These are phyloP conservation scores for Ophiorrhiza pumila DNA, from an alignment of 257 asterid genomes.

Conservation along the genomic window DNA sequence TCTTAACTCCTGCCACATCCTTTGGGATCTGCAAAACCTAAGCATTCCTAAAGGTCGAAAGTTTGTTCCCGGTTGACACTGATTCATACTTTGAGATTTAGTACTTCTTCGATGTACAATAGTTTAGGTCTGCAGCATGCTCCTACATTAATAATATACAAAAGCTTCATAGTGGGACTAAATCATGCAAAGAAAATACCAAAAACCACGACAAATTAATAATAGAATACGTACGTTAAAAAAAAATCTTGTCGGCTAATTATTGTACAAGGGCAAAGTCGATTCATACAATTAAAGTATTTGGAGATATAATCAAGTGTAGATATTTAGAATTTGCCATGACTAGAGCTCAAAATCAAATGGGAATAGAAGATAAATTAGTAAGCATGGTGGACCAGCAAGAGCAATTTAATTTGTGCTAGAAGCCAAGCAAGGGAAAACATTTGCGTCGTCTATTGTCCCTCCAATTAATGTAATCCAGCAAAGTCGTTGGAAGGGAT, in stretches of 20 bases:
- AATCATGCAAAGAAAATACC: too few relatives aligned
- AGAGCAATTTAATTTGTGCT: constrained; percentile 2
- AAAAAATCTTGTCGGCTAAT: too few relatives aligned
- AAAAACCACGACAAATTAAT: too few relatives aligned
- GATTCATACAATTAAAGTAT: too few relatives aligned
- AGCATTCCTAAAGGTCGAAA: neutral
- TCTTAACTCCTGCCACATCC: neutral
- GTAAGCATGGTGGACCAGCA: constrained; percentile 6
- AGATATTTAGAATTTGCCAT: neutral
- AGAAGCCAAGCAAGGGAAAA: constrained; percentile 13
- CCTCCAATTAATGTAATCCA: constrained; percentile 15
- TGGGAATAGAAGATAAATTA: neutral
- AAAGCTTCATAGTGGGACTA: too few relatives aligned
- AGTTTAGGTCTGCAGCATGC: too few relatives aligned
- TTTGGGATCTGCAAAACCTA: constrained; percentile 1
- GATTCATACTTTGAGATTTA: neutral
- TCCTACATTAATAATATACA: too few relatives aligned
- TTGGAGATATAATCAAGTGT: neutral
- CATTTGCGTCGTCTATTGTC: neutral
- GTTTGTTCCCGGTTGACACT: neutral
- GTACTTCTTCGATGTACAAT: too few relatives aligned
- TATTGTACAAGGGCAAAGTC: too few relatives aligned
- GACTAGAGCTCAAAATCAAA: neutral
- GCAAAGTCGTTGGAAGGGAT: constrained; percentile 16
- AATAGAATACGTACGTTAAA: too few relatives aligned